Conservation (phyloP, 257 asterid species). For the Solanum medicagineum region DNA sequence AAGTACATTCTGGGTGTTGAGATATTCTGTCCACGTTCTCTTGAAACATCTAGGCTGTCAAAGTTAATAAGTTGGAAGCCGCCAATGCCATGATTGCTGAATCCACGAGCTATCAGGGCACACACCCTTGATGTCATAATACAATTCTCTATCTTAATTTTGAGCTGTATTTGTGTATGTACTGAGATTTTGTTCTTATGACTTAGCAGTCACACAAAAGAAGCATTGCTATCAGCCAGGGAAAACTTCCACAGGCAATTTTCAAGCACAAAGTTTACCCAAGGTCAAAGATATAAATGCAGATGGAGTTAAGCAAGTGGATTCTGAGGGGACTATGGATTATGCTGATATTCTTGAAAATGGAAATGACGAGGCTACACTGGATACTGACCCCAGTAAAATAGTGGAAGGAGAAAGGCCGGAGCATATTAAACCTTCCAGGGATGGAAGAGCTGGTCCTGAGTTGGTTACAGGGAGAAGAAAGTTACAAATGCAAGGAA, state of each 20-base stretch:
- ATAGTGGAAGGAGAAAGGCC: slow-evolving; percentile 12
- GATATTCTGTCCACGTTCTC: neutral
- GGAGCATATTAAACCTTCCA: slow-evolving; percentile 24
- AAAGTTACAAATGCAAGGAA: slow-evolving; percentile 81
- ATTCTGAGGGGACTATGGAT: neutral
- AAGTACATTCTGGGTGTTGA: neutral
- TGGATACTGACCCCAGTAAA: slow-evolving; percentile 22
- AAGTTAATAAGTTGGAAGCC: neutral
- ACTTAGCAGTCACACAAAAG: slow-evolving; percentile 35
- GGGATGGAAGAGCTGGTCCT: slow-evolving; percentile 18
- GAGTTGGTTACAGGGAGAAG: slow-evolving; percentile 41
- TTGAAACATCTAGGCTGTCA: neutral
- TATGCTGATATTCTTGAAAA: slow-evolving; percentile 14
- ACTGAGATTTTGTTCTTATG: neutral
- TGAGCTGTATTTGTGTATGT: neutral
- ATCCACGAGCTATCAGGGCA: neutral
- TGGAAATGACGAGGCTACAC: slow-evolving; percentile 24
- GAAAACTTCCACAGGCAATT: slow-evolving; percentile 12
- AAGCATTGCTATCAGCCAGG: slow-evolving; percentile 24
- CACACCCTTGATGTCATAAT: neutral
- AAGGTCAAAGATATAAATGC: slow-evolving; percentile 23
- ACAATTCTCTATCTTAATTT: neutral
- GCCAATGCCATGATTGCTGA: neutral
- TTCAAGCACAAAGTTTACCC: slow-evolving; percentile 20
- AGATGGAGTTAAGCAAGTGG: neutral